Evolutionary conservation across 78 protist species (phyloP).

Genomic region (Planoprotostelium fungivorum): DNA sequence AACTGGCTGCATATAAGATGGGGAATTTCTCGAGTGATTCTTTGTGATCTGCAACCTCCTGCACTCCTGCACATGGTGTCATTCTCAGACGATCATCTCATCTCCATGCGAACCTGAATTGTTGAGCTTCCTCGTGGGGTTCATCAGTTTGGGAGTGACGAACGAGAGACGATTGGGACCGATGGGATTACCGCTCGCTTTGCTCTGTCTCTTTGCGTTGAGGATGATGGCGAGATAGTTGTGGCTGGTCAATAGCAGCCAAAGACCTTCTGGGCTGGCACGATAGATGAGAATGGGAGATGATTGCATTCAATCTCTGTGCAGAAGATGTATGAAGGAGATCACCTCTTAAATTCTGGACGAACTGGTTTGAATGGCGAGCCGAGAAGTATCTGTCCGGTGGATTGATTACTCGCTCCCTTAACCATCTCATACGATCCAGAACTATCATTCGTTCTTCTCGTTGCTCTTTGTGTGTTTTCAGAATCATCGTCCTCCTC

Average conservation of each 20-base stretch:
- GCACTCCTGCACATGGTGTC: background rate
- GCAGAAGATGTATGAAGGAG: background rate
- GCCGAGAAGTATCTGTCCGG: background rate
- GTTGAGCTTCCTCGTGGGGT: background rate
- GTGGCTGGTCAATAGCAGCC: background rate
- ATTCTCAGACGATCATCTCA: background rate
- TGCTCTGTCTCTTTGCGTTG: background rate
- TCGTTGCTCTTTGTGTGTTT: background rate
- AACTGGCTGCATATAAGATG: background rate
- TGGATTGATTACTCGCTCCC: background rate
- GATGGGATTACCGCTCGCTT: no score
- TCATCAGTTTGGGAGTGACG: background rate
- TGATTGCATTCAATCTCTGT: no score
- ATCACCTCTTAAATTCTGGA: background rate
- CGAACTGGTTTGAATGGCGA: background rate
- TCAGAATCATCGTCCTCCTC: background rate
- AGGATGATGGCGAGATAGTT: background rate
- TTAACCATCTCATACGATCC: background rate
- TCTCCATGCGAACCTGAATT: background rate
- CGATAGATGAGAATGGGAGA: background rate
- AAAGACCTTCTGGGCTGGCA: background rate
- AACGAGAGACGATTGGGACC: background rate
- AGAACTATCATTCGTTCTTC: background rate
- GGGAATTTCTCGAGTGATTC: background rate
- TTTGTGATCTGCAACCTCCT: background rate